Conservation (phyloP, 140 eudicot genomes). For the Ambrosia hybrid region DNA sequence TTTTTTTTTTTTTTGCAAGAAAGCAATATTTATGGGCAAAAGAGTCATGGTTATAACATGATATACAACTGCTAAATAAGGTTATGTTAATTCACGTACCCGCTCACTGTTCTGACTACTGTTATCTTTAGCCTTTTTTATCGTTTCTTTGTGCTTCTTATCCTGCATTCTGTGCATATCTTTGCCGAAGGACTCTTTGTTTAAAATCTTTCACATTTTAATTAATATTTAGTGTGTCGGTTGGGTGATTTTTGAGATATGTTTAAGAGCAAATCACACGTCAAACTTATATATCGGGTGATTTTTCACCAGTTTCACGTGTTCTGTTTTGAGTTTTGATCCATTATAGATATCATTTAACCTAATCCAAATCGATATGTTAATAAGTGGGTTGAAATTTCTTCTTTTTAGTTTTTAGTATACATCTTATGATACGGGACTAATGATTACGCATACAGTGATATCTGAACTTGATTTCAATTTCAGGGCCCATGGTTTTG, state of each 20-base stretch:
- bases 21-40: constrained; percentile 1
- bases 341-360: not conserved
- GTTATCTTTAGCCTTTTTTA: too few relatives aligned
- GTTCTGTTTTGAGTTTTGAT: not conserved
- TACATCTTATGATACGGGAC: not conserved
- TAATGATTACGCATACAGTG: not conserved
- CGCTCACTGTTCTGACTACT: too few relatives aligned
- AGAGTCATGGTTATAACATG: too few relatives aligned
- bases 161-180: too few relatives aligned
- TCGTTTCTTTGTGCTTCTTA: too few relatives aligned
- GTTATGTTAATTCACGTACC: too few relatives aligned
- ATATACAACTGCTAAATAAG: too few relatives aligned
- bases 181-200: not conserved
- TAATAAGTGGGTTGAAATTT: not conserved
- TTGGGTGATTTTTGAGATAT: too few relatives aligned
- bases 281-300: not conserved
- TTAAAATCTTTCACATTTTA: not conserved
- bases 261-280: too few relatives aligned
- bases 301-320: not conserved
- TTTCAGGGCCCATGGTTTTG: constrained; percentile 95
- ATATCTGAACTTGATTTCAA: constrained; percentile 18
- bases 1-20: constrained; percentile 46
- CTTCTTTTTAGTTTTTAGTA: not conserved
- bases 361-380: not conserved
- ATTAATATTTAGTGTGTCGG: not conserved